These are phyloP conservation scores for Phalaenopsis aphrodite DNA, from an alignment of 106 monocot genomes.

Conservation along the genomic window DNA sequence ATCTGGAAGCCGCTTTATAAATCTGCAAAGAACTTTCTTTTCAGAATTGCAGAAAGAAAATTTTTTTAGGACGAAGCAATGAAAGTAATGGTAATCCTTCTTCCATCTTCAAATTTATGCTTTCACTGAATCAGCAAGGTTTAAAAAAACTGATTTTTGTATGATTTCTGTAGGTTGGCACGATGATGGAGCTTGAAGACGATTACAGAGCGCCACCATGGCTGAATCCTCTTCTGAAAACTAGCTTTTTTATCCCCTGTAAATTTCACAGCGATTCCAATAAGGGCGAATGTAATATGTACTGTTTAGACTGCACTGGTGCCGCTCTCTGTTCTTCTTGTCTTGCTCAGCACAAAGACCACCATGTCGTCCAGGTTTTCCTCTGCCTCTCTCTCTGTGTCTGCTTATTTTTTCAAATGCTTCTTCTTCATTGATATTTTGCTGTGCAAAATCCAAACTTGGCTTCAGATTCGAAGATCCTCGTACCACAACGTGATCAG, in stretches of 20 bases:
- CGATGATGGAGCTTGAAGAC: constrained; percentile 31
- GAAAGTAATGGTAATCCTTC: background rate
- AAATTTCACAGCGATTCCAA: constrained; percentile 42
- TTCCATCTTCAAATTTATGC: background rate
- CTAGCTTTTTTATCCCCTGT: constrained; percentile 67
- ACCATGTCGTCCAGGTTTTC: constrained; percentile 73
- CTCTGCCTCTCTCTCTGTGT: background rate
- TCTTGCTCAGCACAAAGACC: constrained; percentile 65
- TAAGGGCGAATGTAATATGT: constrained; percentile 92
- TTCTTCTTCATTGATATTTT: background rate
- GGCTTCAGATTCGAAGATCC: constrained; percentile 63
- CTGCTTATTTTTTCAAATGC: no score
- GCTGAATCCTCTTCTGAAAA: constrained; percentile 68
- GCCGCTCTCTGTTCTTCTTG: constrained; percentile 80
- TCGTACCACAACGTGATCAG: constrained; percentile 93
- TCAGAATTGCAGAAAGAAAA: background rate
- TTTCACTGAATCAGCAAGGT: no score
- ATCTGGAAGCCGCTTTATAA: background rate
- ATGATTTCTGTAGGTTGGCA: constrained; percentile 29
- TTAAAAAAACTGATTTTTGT: background rate
- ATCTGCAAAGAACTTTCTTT: background rate
- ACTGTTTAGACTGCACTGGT: constrained; percentile 78
- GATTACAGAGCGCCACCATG: constrained; percentile 68
- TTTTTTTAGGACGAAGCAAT: background rate
- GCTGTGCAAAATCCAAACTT: background rate